These are phyloP conservation scores for Blumeria graminis DNA, from an alignment of 2,329 filamentous ascomycete species.

Conservation along the genomic window DNA sequence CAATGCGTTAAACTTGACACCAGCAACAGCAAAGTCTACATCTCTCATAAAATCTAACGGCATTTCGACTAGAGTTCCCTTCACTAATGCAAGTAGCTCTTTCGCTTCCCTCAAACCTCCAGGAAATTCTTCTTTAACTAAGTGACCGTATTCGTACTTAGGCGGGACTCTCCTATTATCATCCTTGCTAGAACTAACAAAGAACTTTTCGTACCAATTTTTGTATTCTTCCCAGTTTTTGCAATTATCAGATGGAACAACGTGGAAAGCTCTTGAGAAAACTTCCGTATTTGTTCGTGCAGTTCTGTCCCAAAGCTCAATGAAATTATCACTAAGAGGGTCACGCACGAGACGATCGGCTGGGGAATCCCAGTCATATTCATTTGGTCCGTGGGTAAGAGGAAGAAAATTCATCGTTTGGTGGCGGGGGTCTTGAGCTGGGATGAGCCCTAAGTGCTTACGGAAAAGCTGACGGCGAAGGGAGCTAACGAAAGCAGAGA, in stretches of 20 bases:
- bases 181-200: constrained; percentile 28
- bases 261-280: constrained; percentile 64
- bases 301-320: constrained; percentile 45
- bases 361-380: constrained; percentile 45
- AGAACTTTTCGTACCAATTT: constrained; percentile 42
- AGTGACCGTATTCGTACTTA: constrained; percentile 64
- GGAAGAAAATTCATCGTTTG: constrained; percentile 56
- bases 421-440: constrained; percentile 42
- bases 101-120: constrained; percentile 52
- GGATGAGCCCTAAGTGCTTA: constrained; percentile 71
- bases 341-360: constrained; percentile 48
- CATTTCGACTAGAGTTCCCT: constrained; percentile 68
- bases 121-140: constrained; percentile 55
- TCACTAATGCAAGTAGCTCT: constrained; percentile 38
- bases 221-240: constrained; percentile 52
- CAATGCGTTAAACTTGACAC: constrained; percentile 44
- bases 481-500: constrained; percentile 52
- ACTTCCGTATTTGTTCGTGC: constrained; percentile 58
- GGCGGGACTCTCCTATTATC: constrained; percentile 21
- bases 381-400: constrained; percentile 43
- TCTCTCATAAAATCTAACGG: constrained; percentile 67
- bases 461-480: constrained; percentile 71
- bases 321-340: constrained; percentile 44
- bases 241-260: constrained; percentile 43
- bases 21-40: constrained; percentile 64